Evolutionary conservation across 2,329 filamentous ascomycete genomes (phyloP).

Genomic region (Venturia asperata): DNA sequence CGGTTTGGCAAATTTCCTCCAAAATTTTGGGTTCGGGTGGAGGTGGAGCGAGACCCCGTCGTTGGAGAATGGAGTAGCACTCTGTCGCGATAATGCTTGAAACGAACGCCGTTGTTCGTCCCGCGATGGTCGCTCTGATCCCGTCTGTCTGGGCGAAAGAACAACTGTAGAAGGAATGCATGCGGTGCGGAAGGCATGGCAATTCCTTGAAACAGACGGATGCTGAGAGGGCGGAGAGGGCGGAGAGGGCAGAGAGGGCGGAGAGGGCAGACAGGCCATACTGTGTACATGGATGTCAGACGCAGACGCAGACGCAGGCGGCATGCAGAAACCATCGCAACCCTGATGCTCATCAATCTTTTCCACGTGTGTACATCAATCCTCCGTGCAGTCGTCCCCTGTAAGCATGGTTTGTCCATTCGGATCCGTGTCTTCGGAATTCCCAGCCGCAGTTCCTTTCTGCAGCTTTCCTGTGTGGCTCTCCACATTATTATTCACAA

Average conservation of each 20-base stretch:
- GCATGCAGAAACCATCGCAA: conserved; percentile 1
- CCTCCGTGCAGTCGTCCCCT: conserved; percentile 1
- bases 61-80: not conserved
- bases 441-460: not conserved
- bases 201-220: not conserved
- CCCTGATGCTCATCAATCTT: conserved; percentile 13
- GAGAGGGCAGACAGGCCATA: not conserved
- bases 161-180: not conserved
- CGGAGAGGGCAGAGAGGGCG: not conserved
- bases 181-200: not conserved
- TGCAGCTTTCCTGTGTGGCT: not conserved
- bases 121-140: not conserved
- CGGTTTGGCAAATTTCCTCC: not conserved
- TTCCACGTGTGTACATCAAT: conserved; percentile 4
- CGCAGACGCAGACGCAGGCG: not conserved
- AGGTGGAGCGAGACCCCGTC: not conserved
- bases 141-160: not conserved
- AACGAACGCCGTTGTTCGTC: conserved; percentile 6
- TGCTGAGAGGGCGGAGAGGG: not conserved
- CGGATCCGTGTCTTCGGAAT: conserved; percentile 1
- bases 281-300: not conserved
- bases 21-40: not conserved
- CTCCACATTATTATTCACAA: not conserved
- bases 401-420: not conserved
- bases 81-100: not conserved